Base-by-base conservation (phyloP, 352 stramenopile genomes). In the Phytophthora pini region DNA sequence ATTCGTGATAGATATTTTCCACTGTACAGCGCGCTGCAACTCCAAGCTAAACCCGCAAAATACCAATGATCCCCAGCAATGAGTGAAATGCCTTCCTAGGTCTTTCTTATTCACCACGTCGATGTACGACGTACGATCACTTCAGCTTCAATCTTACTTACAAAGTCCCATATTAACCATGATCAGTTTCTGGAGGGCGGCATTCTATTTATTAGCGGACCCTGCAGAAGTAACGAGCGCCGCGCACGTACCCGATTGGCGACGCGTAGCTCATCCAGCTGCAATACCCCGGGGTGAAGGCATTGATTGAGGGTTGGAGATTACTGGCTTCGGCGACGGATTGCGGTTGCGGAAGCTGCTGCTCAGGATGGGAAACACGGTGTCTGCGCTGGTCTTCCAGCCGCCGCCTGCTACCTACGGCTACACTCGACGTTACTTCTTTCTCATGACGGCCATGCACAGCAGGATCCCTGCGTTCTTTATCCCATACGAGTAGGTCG, bases 381-480 rank as follows among this genome's bases (percentile, higher is more conserved):
- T 97, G 53, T 94, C 88, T 48, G 70, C 84, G 45, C 76, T 97
- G 39, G 87, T 97, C 38, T 97, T 97, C 61, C 91, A 97, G 68
- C 90, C 91, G n/a, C 91, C 91, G 27, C 62, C 70, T 29, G 58
- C 83, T 22, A 89, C 82, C 13, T 97, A 96, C 56, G 75, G 77
- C 34, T 88, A 84, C 65, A 93, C 82, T 32, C 72, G 87, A 53
- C 82, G 90, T 49, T 98, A 98, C 68, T 98, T 98, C 56, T 98
- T 97, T 83, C 84, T 99, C 10, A 90, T 89, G 36, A 99, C 92
- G 22, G 66, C 83, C 17, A 84, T 88, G 61, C 84, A 94, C 61
- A 87, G 90, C 64, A 79, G 85, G 27, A 99, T 99, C 67, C 91
- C 94, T 5, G 94, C 95, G 11, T 99, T 99, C 68, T 99, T 95